phyloP scores from a whole-genome alignment of 306 rosid genomes.

The Fragaria iinumae region DNA sequence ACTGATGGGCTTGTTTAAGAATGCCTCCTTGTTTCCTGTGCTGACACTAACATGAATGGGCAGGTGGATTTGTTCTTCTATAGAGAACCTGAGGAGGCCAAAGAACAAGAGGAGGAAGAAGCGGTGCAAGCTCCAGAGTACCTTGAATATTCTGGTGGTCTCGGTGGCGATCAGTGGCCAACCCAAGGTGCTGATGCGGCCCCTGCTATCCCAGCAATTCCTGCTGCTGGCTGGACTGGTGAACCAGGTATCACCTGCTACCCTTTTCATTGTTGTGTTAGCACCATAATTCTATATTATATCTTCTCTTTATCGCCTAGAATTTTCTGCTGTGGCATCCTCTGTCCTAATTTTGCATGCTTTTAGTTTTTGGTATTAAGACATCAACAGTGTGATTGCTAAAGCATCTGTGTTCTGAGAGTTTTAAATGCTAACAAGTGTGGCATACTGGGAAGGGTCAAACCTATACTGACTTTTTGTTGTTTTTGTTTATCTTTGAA shows the following conservation, averaged over 20 bases:
- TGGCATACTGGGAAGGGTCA: neutral
- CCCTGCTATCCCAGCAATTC: slow-evolving; percentile 20
- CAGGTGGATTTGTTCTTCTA: slow-evolving; percentile 91
- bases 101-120: slow-evolving; percentile 72
- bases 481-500: neutral
- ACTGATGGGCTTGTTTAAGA: neutral
- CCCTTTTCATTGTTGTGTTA: neutral
- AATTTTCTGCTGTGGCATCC: no score
- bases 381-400: neutral
- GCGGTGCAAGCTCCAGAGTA: slow-evolving; percentile 45
- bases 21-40: no score
- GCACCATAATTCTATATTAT: neutral
- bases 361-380: neutral
- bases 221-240: slow-evolving; percentile 32
- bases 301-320: neutral
- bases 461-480: neutral
- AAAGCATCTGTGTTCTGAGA: neutral
- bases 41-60: slow-evolving; percentile 4
- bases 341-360: neutral
- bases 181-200: slow-evolving; percentile 28
- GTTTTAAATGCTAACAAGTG: neutral
- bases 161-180: slow-evolving; percentile 40
- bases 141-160: slow-evolving; percentile 44
- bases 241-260: slow-evolving; percentile 26
- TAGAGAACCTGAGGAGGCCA: slow-evolving; percentile 86